Evolutionary conservation across 164 flowering plant species (phyloP).

Genomic region (Macadamia integrifolia): DNA sequence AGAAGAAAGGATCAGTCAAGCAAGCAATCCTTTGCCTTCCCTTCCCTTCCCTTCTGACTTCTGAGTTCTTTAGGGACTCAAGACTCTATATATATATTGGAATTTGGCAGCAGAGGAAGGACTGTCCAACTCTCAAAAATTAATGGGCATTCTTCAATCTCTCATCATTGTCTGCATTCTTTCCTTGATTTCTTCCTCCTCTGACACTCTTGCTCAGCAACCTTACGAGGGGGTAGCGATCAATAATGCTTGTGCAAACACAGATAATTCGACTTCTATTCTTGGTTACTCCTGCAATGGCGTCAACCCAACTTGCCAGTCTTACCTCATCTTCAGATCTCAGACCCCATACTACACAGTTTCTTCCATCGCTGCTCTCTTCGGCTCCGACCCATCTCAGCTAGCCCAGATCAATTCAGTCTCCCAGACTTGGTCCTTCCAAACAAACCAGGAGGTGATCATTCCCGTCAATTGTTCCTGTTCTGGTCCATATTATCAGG

Average conservation of each 20-base stretch:
- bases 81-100: no score
- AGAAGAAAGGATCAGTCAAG: no score
- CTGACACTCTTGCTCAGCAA: conserved; percentile 45
- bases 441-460: conserved; percentile 38
- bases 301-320: conserved; percentile 35
- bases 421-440: conserved; percentile 25
- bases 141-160: conserved; percentile 15
- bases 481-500: conserved; percentile 56
- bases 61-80: no score
- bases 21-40: no score
- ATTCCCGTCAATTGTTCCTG: conserved; percentile 82
- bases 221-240: conserved; percentile 29
- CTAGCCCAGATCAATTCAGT: conserved; percentile 52
- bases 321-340: conserved; percentile 59
- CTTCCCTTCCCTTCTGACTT: no score
- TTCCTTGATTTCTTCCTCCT: conserved; percentile 14
- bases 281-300: conserved; percentile 64
- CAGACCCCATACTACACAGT: conserved; percentile 42
- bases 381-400: conserved; percentile 39
- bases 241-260: conserved; percentile 29
- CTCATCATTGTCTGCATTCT: conserved; percentile 15
- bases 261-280: conserved; percentile 33
- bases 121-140: no score
- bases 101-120: no score
- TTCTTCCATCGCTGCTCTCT: conserved; percentile 48